Conservation (phyloP, 225 moss, liverwort and hornwort species). For the Bryoerythrophyllum caledonicum region DNA sequence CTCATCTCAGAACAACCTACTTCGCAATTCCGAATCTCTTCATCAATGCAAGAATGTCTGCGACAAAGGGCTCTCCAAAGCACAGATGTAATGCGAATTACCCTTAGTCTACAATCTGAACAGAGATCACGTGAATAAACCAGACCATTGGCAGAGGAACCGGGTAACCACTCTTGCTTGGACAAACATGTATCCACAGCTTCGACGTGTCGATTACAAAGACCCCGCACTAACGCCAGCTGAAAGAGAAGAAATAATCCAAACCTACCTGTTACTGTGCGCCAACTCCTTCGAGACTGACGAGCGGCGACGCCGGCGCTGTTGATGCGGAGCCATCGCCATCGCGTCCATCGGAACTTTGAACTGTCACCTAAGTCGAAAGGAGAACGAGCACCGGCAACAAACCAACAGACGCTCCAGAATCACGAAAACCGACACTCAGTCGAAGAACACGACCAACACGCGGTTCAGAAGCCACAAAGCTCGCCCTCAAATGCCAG, state of each 20-base stretch:
- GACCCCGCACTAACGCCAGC: constrained; percentile 14
- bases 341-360: constrained; percentile 63
- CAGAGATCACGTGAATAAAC: not conserved
- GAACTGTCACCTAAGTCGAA: not conserved
- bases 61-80: not conserved
- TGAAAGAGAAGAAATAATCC: constrained; percentile 17
- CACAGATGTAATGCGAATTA: not conserved
- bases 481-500: not conserved
- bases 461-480: constrained; percentile 11
- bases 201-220: not conserved
- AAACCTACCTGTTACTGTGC: constrained; percentile 51
- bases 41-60: constrained; percentile 3
- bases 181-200: constrained; percentile 9
- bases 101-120: not conserved
- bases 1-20: not conserved
- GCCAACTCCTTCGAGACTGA: constrained; percentile 51
- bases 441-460: no score
- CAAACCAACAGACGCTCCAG: not conserved
- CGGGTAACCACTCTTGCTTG: not conserved
- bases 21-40: not conserved
- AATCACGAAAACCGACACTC: constrained; percentile 8
- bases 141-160: not conserved
- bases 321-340: constrained; percentile 73
- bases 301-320: constrained; percentile 77
- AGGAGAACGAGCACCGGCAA: constrained; percentile 11